A percentile compares a stretch with the other conserved stretches of the same genome.
Evolutionary conservation across 345 rosid genomes (phyloP).

Genomic region (Aquilaria malaccensis): DNA sequence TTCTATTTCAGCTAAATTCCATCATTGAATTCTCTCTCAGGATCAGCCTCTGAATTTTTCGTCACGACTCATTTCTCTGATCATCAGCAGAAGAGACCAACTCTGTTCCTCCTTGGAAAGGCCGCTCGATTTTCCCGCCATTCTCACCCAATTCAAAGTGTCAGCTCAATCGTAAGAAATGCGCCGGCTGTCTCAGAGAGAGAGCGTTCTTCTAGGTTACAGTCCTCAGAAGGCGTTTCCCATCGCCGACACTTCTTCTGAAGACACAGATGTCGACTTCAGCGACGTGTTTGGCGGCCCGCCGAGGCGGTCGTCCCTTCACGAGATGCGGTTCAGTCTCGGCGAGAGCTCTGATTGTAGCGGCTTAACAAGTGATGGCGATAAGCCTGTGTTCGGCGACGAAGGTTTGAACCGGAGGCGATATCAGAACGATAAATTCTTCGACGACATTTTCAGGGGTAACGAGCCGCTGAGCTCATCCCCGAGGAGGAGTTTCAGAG

Average conservation of each 20-base stretch:
- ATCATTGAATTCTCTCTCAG: slow-evolving; percentile 15
- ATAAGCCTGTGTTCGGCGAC: slow-evolving; percentile 82
- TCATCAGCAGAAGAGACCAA: slow-evolving; percentile 2
- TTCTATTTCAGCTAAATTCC: slow-evolving; percentile 18
- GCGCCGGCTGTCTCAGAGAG: slow-evolving; percentile 28
- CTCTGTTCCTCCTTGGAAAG: neutral
- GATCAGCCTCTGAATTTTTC: neutral
- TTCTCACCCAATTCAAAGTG: slow-evolving; percentile 6
- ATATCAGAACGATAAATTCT: slow-evolving; percentile 43
- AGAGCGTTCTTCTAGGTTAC: slow-evolving; percentile 32
- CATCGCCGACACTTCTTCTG: slow-evolving; percentile 16
- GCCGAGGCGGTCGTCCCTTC: slow-evolving; percentile 46
- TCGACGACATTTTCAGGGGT: slow-evolving; percentile 62
- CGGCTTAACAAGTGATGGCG: slow-evolving; percentile 18
- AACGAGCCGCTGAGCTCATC: slow-evolving; percentile 38
- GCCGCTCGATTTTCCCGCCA: slow-evolving; percentile 23
- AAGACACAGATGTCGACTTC: slow-evolving; percentile 55
- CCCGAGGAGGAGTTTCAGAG: slow-evolving; percentile 33
- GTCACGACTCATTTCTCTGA: slow-evolving; percentile 5
- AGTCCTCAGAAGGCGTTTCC: slow-evolving; percentile 17
- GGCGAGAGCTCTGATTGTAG: slow-evolving; percentile 24
- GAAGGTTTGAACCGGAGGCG: slow-evolving; percentile 37
- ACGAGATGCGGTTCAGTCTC: slow-evolving; percentile 41
- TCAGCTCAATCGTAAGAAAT: slow-evolving; percentile 5
- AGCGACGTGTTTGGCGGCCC: slow-evolving; percentile 87